Conservation (phyloP, 148 eudicot species). For the Limonium bicolor region DNA sequence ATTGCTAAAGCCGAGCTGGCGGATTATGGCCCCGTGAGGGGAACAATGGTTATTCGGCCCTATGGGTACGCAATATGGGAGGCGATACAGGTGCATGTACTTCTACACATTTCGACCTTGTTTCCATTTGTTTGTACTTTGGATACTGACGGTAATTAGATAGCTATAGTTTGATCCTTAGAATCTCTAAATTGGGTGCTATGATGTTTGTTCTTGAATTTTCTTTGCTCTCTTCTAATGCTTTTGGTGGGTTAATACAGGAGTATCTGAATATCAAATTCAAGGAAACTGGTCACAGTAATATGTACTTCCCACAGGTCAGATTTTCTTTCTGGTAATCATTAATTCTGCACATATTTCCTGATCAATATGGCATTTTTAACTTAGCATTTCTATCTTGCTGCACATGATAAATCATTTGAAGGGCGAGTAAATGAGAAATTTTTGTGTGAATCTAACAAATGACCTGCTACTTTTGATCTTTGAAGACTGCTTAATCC, state of each 20-base stretch:
- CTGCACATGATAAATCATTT: too few relatives aligned
- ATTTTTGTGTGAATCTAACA: too few relatives aligned
- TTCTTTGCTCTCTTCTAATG: not conserved
- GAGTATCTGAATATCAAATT: constrained; percentile 86
- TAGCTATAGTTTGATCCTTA: not conserved
- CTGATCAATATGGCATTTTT: not conserved
- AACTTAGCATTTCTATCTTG: constrained; percentile 21
- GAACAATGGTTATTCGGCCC: constrained; percentile 97
- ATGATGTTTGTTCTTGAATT: not conserved
- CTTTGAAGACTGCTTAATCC: too few relatives aligned
- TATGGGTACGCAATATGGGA: constrained; percentile 99
- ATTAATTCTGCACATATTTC: too few relatives aligned
- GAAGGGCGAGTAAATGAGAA: too few relatives aligned
- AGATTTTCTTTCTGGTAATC: not conserved
- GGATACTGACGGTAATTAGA: too few relatives aligned
- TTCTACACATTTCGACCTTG: not conserved
- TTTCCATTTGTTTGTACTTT: not conserved
- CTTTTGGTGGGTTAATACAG: constrained; percentile 20
- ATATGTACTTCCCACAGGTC: constrained; percentile 99
- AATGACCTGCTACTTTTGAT: too few relatives aligned
- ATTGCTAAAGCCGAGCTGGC: constrained; percentile 81
- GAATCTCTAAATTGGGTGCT: not conserved
- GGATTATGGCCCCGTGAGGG: constrained; percentile 96
- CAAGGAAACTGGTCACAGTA: constrained; percentile 96
- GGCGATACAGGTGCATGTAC: constrained; percentile 53